Percentiles rank a stretch among this genome's conserved stretches.
These are phyloP conservation scores for Colletotrichum incanum DNA, from an alignment of 2,329 filamentous ascomycete genomes.

Conservation along the genomic window DNA sequence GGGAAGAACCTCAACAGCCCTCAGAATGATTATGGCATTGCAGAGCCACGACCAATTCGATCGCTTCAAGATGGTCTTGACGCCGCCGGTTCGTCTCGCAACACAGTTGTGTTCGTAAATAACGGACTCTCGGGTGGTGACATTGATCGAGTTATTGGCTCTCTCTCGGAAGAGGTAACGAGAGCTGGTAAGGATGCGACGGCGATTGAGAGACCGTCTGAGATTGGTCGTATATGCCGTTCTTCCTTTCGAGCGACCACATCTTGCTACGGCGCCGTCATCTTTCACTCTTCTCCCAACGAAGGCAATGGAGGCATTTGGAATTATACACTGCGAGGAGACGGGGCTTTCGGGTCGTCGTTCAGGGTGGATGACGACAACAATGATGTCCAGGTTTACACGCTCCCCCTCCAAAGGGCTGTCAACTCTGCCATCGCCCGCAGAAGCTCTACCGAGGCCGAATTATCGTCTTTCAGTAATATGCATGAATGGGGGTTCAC, in stretches of 20 bases:
- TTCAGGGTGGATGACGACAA: slow-evolving; percentile 69
- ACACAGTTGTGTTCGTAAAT: slow-evolving; percentile 85
- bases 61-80: slow-evolving; percentile 60
- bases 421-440: slow-evolving; percentile 76
- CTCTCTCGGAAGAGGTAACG: slow-evolving; percentile 60
- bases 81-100: slow-evolving; percentile 54
- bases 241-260: slow-evolving; percentile 76
- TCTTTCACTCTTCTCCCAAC: slow-evolving; percentile 79
- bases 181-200: slow-evolving; percentile 49
- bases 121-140: slow-evolving; percentile 79
- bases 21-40: slow-evolving; percentile 82
- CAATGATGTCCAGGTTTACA: slow-evolving; percentile 78
- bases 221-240: slow-evolving; percentile 66
- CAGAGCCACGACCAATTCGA: slow-evolving; percentile 71
- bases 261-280: slow-evolving; percentile 79
- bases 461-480: slow-evolving; percentile 49
- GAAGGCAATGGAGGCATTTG: slow-evolving; percentile 65
- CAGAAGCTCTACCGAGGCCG: slow-evolving; percentile 53
- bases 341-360: slow-evolving; percentile 68
- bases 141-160: slow-evolving; percentile 79
- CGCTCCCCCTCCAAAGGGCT: slow-evolving; percentile 78
- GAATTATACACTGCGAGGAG: slow-evolving; percentile 82
- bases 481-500: slow-evolving; percentile 53
- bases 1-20: slow-evolving; percentile 88
- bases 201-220: slow-evolving; percentile 45